These are phyloP conservation scores for Carex parvula DNA, from an alignment of 176 grass and related monocot species.

Conservation along the genomic window DNA sequence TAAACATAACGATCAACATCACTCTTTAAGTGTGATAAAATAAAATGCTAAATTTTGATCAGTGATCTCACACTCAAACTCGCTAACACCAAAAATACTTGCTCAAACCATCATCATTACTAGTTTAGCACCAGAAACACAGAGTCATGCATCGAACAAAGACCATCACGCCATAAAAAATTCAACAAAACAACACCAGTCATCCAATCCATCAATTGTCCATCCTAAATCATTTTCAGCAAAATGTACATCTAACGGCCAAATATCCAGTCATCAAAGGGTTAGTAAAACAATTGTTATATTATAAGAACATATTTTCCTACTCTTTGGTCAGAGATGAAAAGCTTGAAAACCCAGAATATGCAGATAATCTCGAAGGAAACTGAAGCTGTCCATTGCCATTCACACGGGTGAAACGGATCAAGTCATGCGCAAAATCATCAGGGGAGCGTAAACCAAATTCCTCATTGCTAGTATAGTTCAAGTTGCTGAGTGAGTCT, in stretches of 20 bases:
- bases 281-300: slow-evolving; percentile 14
- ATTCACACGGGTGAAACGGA: slow-evolving; percentile 32
- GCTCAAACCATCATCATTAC: background rate
- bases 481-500: slow-evolving; percentile 5
- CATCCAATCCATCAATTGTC: slow-evolving; percentile 12
- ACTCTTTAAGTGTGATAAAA: background rate
- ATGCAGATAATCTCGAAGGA: slow-evolving; percentile 6
- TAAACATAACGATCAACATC: background rate
- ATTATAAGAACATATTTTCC: background rate
- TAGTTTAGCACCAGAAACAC: background rate
- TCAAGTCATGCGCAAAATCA: slow-evolving; percentile 34
- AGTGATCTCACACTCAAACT: background rate
- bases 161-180: background rate
- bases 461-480: slow-evolving; percentile 15
- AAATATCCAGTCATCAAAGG: slow-evolving; percentile 7
- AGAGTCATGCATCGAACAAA: background rate
- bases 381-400: slow-evolving; percentile 26
- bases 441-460: slow-evolving; percentile 13
- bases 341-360: slow-evolving; percentile 30
- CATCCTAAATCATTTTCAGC: slow-evolving; percentile 10
- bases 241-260: slow-evolving; percentile 19
- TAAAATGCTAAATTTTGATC: background rate
- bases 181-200: background rate
- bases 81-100: background rate
- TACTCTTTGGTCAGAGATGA: slow-evolving; percentile 22